These are phyloP conservation scores for Fusarium azukiicola DNA, from an alignment of 2,329 filamentous ascomycete genomes.

Conservation along the genomic window DNA sequence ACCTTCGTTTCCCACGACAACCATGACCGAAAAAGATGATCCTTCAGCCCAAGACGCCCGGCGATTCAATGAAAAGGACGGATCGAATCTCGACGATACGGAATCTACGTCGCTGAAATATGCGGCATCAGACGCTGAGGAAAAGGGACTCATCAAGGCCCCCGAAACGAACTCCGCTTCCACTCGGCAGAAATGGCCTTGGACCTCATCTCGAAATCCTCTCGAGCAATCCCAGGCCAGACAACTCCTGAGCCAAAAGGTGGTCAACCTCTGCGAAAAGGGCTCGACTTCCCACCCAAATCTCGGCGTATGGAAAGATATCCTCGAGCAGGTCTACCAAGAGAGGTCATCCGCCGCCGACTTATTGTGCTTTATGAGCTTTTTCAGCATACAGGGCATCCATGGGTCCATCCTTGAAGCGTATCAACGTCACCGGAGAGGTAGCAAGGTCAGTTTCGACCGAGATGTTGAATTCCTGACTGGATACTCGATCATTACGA, in stretches of 20 bases:
- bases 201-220: not conserved
- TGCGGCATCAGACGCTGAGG: not conserved
- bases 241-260: not conserved
- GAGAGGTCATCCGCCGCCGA: slow-evolving; percentile 21
- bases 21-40: not conserved
- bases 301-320: slow-evolving; percentile 13
- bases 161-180: not conserved
- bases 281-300: not conserved
- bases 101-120: not conserved
- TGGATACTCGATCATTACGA: not conserved
- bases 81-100: not conserved
- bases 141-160: not conserved
- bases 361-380: slow-evolving; percentile 31
- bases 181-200: not conserved
- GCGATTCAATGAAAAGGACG: not conserved
- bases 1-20: not conserved
- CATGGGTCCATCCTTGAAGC: not conserved
- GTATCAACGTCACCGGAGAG: not conserved
- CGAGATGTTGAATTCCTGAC: slow-evolving; percentile 1
- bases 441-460: not conserved
- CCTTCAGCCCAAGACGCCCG: not conserved
- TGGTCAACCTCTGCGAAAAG: not conserved
- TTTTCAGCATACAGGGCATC: slow-evolving; percentile 13
- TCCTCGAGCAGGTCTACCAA: slow-evolving; percentile 20
- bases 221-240: too few relatives aligned